Evolutionary conservation across 2,329 filamentous ascomycete genomes (phyloP).

Genomic region (Alternaria sp.): DNA sequence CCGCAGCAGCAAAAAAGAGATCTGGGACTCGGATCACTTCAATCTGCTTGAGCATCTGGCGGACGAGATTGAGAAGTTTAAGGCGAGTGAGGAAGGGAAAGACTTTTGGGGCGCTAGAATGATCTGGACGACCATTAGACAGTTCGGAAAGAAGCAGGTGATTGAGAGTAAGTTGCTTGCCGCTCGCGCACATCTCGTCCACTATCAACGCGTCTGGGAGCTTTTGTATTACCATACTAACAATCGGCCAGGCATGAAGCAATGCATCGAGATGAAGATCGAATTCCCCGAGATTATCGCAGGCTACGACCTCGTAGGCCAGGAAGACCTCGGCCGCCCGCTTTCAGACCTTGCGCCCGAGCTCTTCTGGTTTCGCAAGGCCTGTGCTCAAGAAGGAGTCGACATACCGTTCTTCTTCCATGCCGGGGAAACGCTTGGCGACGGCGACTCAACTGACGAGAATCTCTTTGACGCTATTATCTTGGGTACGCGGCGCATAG

Average conservation of each 20-base stretch:
- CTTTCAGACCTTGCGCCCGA: conserved; percentile 80
- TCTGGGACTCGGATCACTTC: conserved; percentile 69
- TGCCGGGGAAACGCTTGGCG: conserved; percentile 84
- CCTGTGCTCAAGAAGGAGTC: conserved; percentile 77
- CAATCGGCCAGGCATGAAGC: conserved; percentile 68
- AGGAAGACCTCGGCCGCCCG: conserved; percentile 80
- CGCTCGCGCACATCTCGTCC: not conserved
- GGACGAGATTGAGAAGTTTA: conserved; percentile 80
- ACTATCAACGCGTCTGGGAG: not conserved
- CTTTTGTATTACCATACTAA: not conserved
- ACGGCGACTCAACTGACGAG: conserved; percentile 75
- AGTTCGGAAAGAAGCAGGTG: conserved; percentile 67
- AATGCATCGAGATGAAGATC: conserved; percentile 82
- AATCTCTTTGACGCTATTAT: conserved; percentile 91
- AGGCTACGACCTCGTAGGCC: conserved; percentile 88
- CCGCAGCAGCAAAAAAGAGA: conserved; percentile 67
- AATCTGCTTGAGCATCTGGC: conserved; percentile 75
- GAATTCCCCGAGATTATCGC: conserved; percentile 79
- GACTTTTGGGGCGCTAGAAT: conserved; percentile 84
- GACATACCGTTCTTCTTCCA: conserved; percentile 96
- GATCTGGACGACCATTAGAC: conserved; percentile 82
- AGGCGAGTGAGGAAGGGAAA: conserved; percentile 70
- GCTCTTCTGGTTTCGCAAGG: conserved; percentile 91
- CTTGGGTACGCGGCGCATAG: conserved; percentile 85
- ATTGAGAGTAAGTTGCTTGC: conserved; percentile 61